A percentile compares a stretch with the other conserved stretches of the same genome.
Conservation (phyloP, 371 early-diverging fungal species). For the Basidiobolus meristosporus region DNA sequence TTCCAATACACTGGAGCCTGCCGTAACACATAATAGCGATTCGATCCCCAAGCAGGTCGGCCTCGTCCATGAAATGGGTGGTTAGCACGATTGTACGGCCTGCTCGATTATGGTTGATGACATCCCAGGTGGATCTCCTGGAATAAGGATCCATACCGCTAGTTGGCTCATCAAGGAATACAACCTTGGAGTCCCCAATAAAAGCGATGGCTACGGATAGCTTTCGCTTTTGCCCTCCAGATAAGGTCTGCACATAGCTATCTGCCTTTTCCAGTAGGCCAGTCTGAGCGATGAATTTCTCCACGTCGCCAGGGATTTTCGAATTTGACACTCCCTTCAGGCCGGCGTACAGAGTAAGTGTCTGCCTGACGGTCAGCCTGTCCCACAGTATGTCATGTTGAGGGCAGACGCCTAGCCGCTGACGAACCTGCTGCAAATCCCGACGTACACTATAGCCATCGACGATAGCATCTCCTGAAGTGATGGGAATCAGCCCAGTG, state of each 20-base stretch:
- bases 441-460: constrained; percentile 21
- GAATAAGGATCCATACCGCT: constrained; percentile 14
- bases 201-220: no score
- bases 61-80: constrained; percentile 61
- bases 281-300: constrained; percentile 21
- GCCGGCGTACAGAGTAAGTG: constrained; percentile 35
- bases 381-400: constrained; percentile 47
- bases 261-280: constrained; percentile 19
- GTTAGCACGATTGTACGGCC: no score
- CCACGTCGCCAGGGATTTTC: constrained; percentile 12
- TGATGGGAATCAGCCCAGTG: constrained; percentile 36
- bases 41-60: constrained; percentile 37
- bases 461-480: constrained; percentile 32
- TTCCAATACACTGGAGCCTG: constrained; percentile 15
- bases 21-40: constrained; percentile 55
- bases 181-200: no score
- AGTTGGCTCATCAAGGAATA: constrained; percentile 60
- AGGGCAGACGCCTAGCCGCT: constrained; percentile 46
- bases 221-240: no score
- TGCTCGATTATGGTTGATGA: constrained; percentile 12
- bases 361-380: constrained; percentile 39
- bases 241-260: no score
- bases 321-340: constrained; percentile 31
- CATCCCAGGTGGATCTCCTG: not conserved
- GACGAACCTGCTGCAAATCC: constrained; percentile 32